Percentiles rank a stretch among this genome's conserved stretches.
These are phyloP conservation scores for Penicillium griseofulvum DNA, from an alignment of 2,329 filamentous ascomycete species.

Conservation along the genomic window DNA sequence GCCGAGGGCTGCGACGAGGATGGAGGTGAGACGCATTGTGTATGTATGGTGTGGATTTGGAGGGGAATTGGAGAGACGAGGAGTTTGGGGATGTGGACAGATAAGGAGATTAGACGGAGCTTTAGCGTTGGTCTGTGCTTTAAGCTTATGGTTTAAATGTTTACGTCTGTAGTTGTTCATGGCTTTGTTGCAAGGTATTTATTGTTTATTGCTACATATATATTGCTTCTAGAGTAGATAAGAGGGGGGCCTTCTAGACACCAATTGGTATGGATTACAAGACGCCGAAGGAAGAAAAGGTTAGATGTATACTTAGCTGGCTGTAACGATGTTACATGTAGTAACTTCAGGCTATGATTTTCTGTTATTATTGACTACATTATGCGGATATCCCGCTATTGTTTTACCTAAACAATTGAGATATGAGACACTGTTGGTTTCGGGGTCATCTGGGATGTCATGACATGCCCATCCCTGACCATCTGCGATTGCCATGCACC, in stretches of 20 bases:
- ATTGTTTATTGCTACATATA: background rate
- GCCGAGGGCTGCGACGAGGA: constrained; percentile 41
- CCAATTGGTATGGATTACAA: background rate
- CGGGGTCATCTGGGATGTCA: background rate
- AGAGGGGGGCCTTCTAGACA: background rate
- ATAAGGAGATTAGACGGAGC: constrained; percentile 1
- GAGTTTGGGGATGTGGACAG: constrained; percentile 8
- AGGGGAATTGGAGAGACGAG: background rate
- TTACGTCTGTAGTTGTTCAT: background rate
- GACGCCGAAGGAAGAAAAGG: background rate
- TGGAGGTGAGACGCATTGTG: constrained; percentile 48
- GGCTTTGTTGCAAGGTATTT: background rate
- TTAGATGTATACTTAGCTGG: background rate
- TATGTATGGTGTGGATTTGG: background rate
- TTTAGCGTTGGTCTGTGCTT: constrained; percentile 14
- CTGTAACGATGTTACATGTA: background rate
- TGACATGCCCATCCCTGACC: background rate
- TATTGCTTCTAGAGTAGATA: background rate
- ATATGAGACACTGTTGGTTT: background rate
- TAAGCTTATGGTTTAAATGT: background rate
- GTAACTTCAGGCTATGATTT: background rate
- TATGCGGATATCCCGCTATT: background rate
- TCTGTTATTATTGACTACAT: background rate
- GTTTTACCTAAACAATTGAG: background rate
- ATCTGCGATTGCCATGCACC: background rate